Evolutionary conservation across 768 basidiomycete genomes (phyloP).

Genomic region (Austroboletus eburneus): DNA sequence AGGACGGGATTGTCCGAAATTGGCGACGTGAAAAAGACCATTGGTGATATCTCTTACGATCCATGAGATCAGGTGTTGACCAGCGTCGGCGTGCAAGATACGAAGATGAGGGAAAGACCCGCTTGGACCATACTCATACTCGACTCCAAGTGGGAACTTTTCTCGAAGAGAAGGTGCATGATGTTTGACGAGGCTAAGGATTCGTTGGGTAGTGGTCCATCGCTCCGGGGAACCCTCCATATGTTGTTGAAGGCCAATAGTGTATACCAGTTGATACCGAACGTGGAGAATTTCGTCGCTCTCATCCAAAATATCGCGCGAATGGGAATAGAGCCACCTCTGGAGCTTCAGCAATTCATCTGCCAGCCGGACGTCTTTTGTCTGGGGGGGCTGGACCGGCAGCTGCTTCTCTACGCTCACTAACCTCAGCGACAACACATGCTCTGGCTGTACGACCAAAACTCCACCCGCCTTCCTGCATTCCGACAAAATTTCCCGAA

Average conservation of each 20-base stretch:
- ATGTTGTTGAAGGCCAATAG: conserved; percentile 28
- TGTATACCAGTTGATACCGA: conserved; percentile 47
- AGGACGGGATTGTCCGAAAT: conserved; percentile 4
- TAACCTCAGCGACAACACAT: background rate
- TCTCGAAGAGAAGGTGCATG: background rate
- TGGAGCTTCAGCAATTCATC: conserved; percentile 17
- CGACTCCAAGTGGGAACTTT: conserved; percentile 8
- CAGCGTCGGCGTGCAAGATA: conserved; percentile 10
- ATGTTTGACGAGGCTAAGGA: background rate
- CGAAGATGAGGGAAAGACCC: conserved; percentile 13
- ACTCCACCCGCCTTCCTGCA: conserved; percentile 39
- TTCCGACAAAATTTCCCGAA: conserved; percentile 11
- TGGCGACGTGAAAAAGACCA: conserved; percentile 5
- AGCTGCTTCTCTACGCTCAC: conserved; percentile 19
- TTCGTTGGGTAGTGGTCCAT: background rate
- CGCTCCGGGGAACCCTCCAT: background rate
- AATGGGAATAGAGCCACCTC: conserved; percentile 15
- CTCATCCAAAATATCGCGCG: background rate
- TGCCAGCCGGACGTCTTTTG: conserved; percentile 16
- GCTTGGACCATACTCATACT: conserved; percentile 1
- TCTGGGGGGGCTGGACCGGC: too few species aligned
- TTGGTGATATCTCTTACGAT: conserved; percentile 10
- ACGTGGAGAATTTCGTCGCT: conserved; percentile 40
- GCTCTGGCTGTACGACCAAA: conserved; percentile 34
- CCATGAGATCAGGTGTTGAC: conserved; percentile 4